Evolutionary conservation across 305 asterid species (phyloP).

Genomic region (Striga hermonthica): DNA sequence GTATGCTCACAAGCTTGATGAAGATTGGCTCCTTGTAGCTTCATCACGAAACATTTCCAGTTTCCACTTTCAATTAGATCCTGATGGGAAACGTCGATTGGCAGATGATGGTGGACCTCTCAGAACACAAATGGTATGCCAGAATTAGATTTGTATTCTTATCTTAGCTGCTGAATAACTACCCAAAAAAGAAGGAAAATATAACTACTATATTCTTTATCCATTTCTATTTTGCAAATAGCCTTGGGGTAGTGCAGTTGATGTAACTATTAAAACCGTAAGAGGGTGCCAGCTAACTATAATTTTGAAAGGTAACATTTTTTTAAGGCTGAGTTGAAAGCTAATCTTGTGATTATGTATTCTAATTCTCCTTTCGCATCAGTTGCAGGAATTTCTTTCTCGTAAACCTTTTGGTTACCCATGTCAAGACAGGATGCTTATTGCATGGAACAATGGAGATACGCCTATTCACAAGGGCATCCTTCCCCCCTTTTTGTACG

Average conservation of each 20-base stretch:
- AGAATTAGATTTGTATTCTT: constrained; percentile 25
- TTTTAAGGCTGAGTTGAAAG: neutral
- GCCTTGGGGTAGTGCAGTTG: neutral
- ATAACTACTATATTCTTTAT: neutral
- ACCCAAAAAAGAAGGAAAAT: no score
- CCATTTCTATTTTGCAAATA: neutral
- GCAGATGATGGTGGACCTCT: constrained; percentile 45
- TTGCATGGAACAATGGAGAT: constrained; percentile 90
- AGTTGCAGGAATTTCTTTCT: constrained; percentile 70
- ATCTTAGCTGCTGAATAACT: no score
- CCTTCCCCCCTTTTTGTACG: constrained; percentile 78
- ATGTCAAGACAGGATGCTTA: constrained; percentile 55
- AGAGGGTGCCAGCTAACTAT: neutral
- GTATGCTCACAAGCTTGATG: constrained; percentile 73
- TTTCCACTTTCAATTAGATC: constrained; percentile 58
- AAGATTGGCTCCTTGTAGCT: constrained; percentile 79
- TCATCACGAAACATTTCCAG: constrained; percentile 44
- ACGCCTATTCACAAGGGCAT: constrained; percentile 82
- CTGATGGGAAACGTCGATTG: constrained; percentile 55
- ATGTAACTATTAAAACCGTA: neutral
- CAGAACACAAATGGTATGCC: constrained; percentile 49
- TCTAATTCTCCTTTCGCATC: constrained; percentile 35
- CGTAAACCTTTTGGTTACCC: constrained; percentile 29
- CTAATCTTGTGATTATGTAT: neutral
- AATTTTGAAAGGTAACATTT: neutral